Percentiles rank a stretch among this genome's conserved stretches.
phyloP scores from a whole-genome alignment of 1,139 yeast species.

The Yamadazyma friedrichii region DNA sequence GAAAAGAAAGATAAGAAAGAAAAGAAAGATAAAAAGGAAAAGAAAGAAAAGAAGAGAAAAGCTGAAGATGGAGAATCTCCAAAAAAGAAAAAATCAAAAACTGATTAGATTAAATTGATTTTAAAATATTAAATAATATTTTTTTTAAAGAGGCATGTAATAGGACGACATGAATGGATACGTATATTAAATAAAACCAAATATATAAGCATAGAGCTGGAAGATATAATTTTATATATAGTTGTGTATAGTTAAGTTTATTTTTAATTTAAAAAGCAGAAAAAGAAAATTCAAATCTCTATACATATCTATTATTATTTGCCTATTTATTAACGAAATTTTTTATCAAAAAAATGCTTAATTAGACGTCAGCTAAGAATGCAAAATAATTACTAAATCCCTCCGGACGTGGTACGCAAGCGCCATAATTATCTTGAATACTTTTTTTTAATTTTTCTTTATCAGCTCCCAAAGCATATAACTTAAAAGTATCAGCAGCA shows the following conservation, averaged over 20 bases:
- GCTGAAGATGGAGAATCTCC: conserved; percentile 60
- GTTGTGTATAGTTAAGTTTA: conserved; percentile 4
- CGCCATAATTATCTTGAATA: not conserved
- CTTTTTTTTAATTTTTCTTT: not conserved
- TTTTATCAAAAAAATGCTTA: not conserved
- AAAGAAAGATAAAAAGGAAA: conserved; percentile 47
- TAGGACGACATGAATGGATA: conserved; percentile 2
- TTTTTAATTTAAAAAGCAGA: not conserved
- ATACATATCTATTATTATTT: too few relatives aligned
- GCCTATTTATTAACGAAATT: not conserved
- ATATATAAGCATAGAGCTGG: conserved; percentile 1
- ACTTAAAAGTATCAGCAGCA: conserved; percentile 3
- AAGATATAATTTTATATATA: not conserved
- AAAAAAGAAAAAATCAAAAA: conserved; percentile 44
- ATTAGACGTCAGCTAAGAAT: not conserved
- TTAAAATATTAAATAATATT: not conserved
- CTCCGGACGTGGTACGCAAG: not conserved
- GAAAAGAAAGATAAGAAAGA: conserved; percentile 62
- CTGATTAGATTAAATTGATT: conserved; percentile 11
- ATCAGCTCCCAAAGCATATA: not conserved
- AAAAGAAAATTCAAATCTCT: too few relatives aligned
- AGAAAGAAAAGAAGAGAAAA: conserved; percentile 47
- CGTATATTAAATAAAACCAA: too few relatives aligned
- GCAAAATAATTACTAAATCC: conserved; percentile 1
- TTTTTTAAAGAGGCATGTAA: not conserved